Conservation (phyloP, 768 basidiomycete species). For the Zangia roseola region DNA sequence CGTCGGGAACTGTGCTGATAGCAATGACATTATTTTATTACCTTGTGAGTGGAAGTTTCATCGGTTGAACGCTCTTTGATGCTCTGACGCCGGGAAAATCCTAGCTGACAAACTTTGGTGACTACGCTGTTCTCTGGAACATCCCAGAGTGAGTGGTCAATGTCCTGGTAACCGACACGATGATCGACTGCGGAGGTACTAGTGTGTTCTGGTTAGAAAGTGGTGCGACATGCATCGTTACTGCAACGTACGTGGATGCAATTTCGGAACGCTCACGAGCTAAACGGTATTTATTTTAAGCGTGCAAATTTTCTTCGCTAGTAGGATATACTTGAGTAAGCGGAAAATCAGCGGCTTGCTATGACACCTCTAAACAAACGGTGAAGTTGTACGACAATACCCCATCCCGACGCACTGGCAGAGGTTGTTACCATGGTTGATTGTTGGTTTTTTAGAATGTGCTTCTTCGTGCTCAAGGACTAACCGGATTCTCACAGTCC, state of each 20-base stretch:
- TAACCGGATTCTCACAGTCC: not conserved
- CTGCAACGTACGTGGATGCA: not conserved
- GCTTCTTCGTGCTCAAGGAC: too few species aligned
- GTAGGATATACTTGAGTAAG: constrained; percentile 8
- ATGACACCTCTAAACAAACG: not conserved
- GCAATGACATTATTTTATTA: not conserved
- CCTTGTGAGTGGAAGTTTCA: constrained; percentile 1
- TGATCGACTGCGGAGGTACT: not conserved
- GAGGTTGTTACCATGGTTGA: not conserved
- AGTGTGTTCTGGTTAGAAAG: constrained; percentile 1
- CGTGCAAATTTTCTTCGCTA: constrained; percentile 4
- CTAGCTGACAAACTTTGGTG: constrained; percentile 2
- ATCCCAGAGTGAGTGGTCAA: not conserved
- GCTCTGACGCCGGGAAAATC: not conserved
- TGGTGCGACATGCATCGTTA: not conserved
- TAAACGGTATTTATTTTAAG: not conserved
- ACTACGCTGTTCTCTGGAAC: not conserved
- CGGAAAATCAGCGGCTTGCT: not conserved
- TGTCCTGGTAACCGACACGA: not conserved
- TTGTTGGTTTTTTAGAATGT: constrained; percentile 2
- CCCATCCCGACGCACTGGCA: not conserved
- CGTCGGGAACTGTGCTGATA: not conserved
- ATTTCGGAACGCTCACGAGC: not conserved
- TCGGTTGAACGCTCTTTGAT: not conserved
- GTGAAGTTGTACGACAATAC: constrained; percentile 4